Evolutionary conservation across 768 basidiomycete genomes (phyloP).

Genomic region (Termitomyces sp.): DNA sequence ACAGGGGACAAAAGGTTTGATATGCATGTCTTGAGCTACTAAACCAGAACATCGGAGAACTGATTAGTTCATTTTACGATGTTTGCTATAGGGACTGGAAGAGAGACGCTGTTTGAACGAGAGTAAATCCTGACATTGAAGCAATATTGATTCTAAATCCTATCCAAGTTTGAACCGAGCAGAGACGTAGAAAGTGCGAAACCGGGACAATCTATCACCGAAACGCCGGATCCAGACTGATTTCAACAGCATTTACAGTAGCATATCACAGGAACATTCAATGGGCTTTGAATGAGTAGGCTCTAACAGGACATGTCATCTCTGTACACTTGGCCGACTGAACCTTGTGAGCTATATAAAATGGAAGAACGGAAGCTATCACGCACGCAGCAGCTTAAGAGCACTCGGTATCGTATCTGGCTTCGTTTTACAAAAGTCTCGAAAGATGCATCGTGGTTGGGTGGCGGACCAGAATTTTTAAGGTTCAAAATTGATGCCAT

Average conservation of each 20-base stretch:
- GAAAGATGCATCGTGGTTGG: too few species aligned
- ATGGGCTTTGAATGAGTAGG: background rate
- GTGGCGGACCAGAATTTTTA: too few species aligned
- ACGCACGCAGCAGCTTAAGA: background rate
- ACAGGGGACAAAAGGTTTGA: background rate
- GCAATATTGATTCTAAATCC: background rate
- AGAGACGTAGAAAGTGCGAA: background rate
- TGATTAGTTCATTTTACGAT: background rate
- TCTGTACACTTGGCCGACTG: background rate
- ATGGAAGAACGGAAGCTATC: background rate
- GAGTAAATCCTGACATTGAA: background rate
- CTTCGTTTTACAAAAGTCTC: background rate
- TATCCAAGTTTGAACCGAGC: background rate
- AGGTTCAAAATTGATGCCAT: too few species aligned
- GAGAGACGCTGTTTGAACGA: background rate
- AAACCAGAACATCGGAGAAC: background rate
- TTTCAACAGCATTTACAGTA: background rate
- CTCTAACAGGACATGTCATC: background rate
- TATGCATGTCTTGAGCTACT: background rate
- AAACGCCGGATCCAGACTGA: too few species aligned
- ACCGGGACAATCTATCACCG: background rate
- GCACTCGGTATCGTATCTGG: background rate
- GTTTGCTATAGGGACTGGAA: background rate
- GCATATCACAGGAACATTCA: background rate
- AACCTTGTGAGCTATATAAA: background rate